phyloP scores from a whole-genome alignment of 1,284 basidiomycete species.

The Ganoderma boninense region DNA sequence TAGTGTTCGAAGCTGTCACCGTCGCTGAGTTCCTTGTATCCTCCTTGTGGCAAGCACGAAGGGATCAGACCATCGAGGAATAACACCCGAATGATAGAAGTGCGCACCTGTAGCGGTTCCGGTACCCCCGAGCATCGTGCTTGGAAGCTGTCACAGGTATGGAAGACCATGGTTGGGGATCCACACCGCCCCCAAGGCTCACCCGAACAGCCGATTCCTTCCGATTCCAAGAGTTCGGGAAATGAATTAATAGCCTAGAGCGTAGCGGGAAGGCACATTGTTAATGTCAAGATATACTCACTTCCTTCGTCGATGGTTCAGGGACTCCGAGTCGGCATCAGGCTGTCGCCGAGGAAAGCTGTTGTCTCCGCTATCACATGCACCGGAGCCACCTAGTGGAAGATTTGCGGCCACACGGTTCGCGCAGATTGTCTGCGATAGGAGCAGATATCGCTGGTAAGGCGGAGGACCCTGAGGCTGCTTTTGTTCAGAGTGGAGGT shows the following conservation, averaged over 20 bases:
- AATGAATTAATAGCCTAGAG: background rate
- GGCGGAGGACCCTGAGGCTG: conserved; percentile 1
- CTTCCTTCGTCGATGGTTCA: background rate
- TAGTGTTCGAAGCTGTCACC: background rate
- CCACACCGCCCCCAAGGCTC: background rate
- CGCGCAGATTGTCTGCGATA: background rate
- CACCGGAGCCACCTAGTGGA: background rate
- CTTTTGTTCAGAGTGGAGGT: background rate
- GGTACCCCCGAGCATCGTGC: background rate
- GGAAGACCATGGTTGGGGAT: background rate
- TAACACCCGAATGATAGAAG: background rate
- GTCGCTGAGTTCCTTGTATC: background rate
- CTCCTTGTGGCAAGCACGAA: background rate
- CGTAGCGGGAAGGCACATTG: background rate
- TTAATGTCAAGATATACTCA: background rate
- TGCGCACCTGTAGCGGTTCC: background rate
- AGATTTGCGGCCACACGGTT: background rate
- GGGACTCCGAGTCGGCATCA: background rate
- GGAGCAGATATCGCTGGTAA: background rate
- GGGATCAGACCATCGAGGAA: background rate
- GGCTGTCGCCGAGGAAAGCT: background rate
- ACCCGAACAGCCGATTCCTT: too few species aligned
- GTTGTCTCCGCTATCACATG: background rate
- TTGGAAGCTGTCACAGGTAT: background rate
- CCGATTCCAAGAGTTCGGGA: background rate